Base-by-base conservation (phyloP, 2,329 filamentous ascomycete genomes). In the Penicillium verrucosum region DNA sequence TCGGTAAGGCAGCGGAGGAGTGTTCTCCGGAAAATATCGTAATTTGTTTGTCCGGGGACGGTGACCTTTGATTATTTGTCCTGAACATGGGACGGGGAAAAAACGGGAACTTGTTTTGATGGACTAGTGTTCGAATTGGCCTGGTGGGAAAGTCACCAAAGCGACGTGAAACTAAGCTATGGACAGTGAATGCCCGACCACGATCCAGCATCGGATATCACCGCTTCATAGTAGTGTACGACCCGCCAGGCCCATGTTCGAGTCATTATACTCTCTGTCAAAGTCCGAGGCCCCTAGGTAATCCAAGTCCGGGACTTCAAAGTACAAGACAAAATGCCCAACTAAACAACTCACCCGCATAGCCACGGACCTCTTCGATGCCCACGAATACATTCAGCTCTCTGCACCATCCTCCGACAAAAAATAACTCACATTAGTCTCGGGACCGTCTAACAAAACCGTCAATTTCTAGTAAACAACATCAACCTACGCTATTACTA, bases 301-400 rank as follows among this genome's bases (percentile, higher is more conserved):
- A 38, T 43, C 37, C 25, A 25, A 37, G 29, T 23, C 48, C 44
- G 41, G 45, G 44, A 43, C 59, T 23, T 27, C 36, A 25, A 48
- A 50, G 38, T 55, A 54, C 48, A 21, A 57, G 6, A 55, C 43
- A 11, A 18, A 27, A 32, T 49, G 41, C 34, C 30, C 40, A 30
- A 43, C n/a, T 18, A n/a, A 23, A n/a, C 12, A 11, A 14, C 18
- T 34, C 29, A 34, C 16, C 11, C 8, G 43, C 18, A 41, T 18
- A n/a, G n/a, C 14, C 29, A 52, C 53, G 56, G 59, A 18, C 57
- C 23, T 51, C 38, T 52, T 53, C 48, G 41, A 57, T 12, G 29
- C 34, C 40, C 23, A 54, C 1, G 10, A 34, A 23, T 18, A 10
- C 0, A 34, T 36, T 23, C 3, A 11, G 14, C 21, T 16, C 10